Evolutionary conservation across 2,329 filamentous ascomycete genomes (phyloP), one percentile per base, ranked within the genome.

Genomic region (Pseudocercospora pini-densiflorae): DNA sequence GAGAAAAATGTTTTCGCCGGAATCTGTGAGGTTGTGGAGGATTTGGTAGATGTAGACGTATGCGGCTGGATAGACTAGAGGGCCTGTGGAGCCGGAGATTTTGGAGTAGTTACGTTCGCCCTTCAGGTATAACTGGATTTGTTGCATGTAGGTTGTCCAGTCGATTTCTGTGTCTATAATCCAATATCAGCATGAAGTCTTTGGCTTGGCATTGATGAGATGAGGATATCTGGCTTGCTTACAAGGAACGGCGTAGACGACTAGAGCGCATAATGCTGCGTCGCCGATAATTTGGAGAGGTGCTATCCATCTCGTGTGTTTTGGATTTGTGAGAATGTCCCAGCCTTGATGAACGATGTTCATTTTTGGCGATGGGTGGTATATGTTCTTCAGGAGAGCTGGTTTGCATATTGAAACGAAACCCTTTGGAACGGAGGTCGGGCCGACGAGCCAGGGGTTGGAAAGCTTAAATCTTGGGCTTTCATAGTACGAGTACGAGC

Each of bases 61-160:
- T 3, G 89, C 91, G 40, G 93, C 95, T 21, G 95, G 95, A 80
- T 99, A 99, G 67, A 99, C 95, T 59, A 98, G 85, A 2, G 95
- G 95, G 0, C 95, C 95, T 0, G 95, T 99, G 66, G 89, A 90
- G 72, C 95, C 95, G 76, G 90, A 87, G 77, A 99, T 94, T 65
- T 89, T 86, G 67, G 88, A 88, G 79, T 99, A 99, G 79, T 97
- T 90, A 77, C 92, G 89, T 83, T 98, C 94, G 75, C 95, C 95
- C 19, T 87, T 85, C 54, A 94, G 82, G 75, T 91, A 95, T 73
- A 94, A 89, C 47, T 86, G 81, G 53, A 98, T 85, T 76, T 99
- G 95, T 78, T 97, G 87, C 94, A 99, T 98, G 80, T 99, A 99
- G 0, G 95, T 93, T 66, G 86, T 87, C 94, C 94, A 99, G 81